Percentiles rank a stretch among this genome's conserved stretches.
Evolutionary conservation across 768 basidiomycete genomes (phyloP).

Genomic region (Clitopilus hobsonii): DNA sequence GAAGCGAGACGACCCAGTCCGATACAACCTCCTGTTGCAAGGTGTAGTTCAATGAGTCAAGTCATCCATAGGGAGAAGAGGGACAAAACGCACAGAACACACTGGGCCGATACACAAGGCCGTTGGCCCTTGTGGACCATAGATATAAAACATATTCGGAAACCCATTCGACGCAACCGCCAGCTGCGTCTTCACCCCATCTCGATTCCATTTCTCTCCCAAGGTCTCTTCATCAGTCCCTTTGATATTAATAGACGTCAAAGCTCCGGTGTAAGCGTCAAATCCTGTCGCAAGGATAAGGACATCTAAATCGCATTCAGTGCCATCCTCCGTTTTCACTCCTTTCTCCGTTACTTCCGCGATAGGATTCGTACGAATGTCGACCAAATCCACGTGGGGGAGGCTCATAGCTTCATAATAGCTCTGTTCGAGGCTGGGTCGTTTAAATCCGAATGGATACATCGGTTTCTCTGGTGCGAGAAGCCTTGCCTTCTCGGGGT

Average conservation of each 20-base stretch:
- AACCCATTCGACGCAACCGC: constrained; percentile 9
- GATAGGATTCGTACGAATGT: constrained; percentile 11
- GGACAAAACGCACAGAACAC: constrained; percentile 9
- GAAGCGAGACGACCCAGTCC: too few relatives aligned
- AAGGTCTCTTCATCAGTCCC: constrained; percentile 11
- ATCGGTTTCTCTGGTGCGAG: constrained; percentile 7
- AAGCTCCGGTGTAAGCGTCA: constrained; percentile 10
- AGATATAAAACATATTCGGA: constrained; percentile 14
- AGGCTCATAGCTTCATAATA: constrained; percentile 9
- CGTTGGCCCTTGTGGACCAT: constrained; percentile 12
- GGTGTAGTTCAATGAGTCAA: too few relatives aligned
- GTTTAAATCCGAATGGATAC: constrained; percentile 9
- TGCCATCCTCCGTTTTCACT: constrained; percentile 6
- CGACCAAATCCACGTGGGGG: constrained; percentile 10
- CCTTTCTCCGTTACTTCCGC: constrained; percentile 11
- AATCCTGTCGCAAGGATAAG: constrained; percentile 14
- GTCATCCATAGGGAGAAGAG: too few relatives aligned
- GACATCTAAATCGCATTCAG: constrained; percentile 10
- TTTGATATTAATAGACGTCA: constrained; percentile 11
- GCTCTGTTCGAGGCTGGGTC: constrained; percentile 9
- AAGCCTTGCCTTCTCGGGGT: constrained; percentile 6
- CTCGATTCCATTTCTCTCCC: constrained; percentile 10
- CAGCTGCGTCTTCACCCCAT: constrained; percentile 12
- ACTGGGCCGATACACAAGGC: constrained; percentile 11
- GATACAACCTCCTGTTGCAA: too few relatives aligned